Evolutionary conservation across 2,329 filamentous ascomycete species (phyloP), one percentile per base, ranked within the genome.

Genomic region (Didymella lethalis): DNA sequence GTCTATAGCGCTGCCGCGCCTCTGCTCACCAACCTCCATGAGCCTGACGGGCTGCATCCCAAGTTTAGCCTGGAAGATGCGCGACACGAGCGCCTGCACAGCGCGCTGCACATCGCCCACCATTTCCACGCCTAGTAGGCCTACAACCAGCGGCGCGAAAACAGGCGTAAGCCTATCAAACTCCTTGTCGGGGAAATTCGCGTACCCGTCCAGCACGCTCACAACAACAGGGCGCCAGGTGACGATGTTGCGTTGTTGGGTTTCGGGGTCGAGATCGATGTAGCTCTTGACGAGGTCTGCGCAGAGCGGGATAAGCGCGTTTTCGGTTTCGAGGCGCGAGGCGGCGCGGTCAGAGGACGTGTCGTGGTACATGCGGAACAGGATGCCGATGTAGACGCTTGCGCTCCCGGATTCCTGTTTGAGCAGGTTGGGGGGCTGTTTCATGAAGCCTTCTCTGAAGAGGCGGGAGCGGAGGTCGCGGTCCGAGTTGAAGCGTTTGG

Each of bases 401-500:
- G 95, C 95, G 54, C 90, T 91, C 40, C 95, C 94, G 61, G 88
- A 92, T 80, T 99, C 95, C 76, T 99, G 95, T 81, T 99, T 99
- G 29, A 99, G 85, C 12, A 99, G 83, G 71, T 99, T 99, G 2
- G 95, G 95, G 16, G 95, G 94, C 75, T 99, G 95, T 80, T 96
- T 97, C 95, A 99, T 99, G 83, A 99, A 99, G 0, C 96, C 95
- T 76, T 99, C 95, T 49, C 93, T 86, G 92, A 96, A 99, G 18
- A 99, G 84, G 18, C 92, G 88, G 85, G 96, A 96, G 45, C 95
- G 88, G 36, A 99, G 83, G 66, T 98, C 95, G 78, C 97, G 96
- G 79, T 99, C 93, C 64, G 93, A 92, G 77, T 99, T 99, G 84
- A 99, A 99, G 69, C 90, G 91, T 72, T 96, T 93, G 44, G 96